Conservation (phyloP, 768 basidiomycete species). For the Kwoniella sp. region DNA sequence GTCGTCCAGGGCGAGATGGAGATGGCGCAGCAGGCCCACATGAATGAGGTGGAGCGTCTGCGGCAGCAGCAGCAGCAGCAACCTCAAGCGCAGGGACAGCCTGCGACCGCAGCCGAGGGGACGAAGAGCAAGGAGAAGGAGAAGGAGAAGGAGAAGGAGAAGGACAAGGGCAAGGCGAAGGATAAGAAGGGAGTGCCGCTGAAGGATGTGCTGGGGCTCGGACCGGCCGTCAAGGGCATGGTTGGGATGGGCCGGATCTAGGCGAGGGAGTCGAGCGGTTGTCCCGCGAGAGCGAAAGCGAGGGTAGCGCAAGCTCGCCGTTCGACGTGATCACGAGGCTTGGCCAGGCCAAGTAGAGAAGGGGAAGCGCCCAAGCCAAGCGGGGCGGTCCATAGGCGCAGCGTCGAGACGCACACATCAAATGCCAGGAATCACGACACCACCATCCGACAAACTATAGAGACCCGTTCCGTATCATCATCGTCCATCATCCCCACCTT, state of each 20-base stretch:
- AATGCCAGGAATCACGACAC: too few relatives aligned
- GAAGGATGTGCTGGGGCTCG: slow-evolving; percentile 35
- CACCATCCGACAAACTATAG: too few relatives aligned
- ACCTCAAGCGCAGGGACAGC: background rate
- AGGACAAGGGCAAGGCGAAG: slow-evolving; percentile 8
- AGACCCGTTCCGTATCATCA: too few relatives aligned
- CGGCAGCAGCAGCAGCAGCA: background rate
- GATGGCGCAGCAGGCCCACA: slow-evolving; percentile 31
- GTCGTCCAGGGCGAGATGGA: slow-evolving; percentile 88
- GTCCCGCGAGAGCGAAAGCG: background rate
- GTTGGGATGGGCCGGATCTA: slow-evolving; percentile 43
- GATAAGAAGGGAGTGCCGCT: slow-evolving; percentile 10
- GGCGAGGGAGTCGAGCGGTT: background rate
- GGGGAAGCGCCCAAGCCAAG: too few relatives aligned
- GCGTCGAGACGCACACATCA: too few relatives aligned
- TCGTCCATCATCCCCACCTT: too few relatives aligned
- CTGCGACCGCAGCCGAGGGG: background rate
- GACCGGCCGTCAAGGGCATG: slow-evolving; percentile 41
- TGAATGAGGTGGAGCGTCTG: slow-evolving; percentile 23
- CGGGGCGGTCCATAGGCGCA: too few relatives aligned
- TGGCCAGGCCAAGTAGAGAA: too few relatives aligned
- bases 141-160: slow-evolving; percentile 7
- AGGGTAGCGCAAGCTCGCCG: background rate
- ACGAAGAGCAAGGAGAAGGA: slow-evolving; percentile 1
- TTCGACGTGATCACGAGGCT: too few relatives aligned